Evolutionary conservation across 2,329 filamentous ascomycete species (phyloP).

Genomic region (Penicillium griseofulvum): DNA sequence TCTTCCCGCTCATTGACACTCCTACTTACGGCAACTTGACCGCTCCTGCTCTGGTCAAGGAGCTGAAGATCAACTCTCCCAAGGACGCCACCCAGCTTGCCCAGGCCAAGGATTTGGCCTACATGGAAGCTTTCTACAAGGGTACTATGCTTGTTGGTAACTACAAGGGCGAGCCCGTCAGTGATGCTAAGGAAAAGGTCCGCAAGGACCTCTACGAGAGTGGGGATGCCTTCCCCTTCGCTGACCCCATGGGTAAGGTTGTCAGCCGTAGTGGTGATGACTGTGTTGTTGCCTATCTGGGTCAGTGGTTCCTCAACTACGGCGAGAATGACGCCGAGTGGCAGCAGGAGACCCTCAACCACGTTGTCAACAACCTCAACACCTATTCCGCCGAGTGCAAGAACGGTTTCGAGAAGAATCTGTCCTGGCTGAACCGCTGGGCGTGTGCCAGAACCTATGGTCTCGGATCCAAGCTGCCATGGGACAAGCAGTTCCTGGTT

Average conservation of each 20-base stretch:
- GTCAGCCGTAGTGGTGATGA: slow-evolving; percentile 86
- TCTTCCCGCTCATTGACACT: slow-evolving; percentile 84
- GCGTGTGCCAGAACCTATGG: slow-evolving; percentile 90
- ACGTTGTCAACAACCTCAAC: slow-evolving; percentile 71
- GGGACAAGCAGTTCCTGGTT: slow-evolving; percentile 87
- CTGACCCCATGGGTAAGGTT: slow-evolving; percentile 87
- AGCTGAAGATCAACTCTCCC: slow-evolving; percentile 93
- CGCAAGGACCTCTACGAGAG: slow-evolving; percentile 72
- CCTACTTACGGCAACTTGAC: slow-evolving; percentile 82
- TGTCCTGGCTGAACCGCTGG: slow-evolving; percentile 95
- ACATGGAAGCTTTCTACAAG: slow-evolving; percentile 97
- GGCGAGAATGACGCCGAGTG: slow-evolving; percentile 77
- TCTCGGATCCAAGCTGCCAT: slow-evolving; percentile 89
- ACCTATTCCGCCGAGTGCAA: slow-evolving; percentile 76
- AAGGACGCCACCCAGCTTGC: slow-evolving; percentile 90
- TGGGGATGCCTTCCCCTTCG: slow-evolving; percentile 83
- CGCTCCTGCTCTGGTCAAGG: slow-evolving; percentile 79
- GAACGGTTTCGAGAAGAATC: slow-evolving; percentile 76
- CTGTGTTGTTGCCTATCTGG: slow-evolving; percentile 87
- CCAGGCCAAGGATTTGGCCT: slow-evolving; percentile 92
- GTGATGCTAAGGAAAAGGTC: slow-evolving; percentile 82
- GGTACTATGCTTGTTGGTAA: slow-evolving; percentile 85
- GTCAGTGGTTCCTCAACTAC: slow-evolving; percentile 98
- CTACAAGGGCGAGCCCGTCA: slow-evolving; percentile 81
- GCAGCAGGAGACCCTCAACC: slow-evolving; percentile 71